Evolutionary conservation across 2,329 filamentous ascomycete genomes (phyloP).

Genomic region (Zasmidium angulare): DNA sequence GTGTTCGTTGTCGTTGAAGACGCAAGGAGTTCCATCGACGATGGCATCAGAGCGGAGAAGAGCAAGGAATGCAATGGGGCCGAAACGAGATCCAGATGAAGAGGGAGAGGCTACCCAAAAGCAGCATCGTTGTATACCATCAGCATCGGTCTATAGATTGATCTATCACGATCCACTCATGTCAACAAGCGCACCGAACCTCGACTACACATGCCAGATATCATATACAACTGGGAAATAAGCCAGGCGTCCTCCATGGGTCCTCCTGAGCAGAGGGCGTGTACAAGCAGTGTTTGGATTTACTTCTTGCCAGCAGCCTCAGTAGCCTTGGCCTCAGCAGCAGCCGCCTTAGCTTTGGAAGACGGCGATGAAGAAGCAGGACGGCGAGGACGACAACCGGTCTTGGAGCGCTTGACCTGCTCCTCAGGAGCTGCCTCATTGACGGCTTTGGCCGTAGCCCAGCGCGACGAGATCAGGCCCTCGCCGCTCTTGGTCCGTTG

Average conservation of each 20-base stretch:
- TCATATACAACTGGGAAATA: background rate
- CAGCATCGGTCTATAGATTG: background rate
- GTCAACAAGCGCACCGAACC: background rate
- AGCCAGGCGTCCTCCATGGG: too few species aligned
- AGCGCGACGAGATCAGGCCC: constrained; percentile 3
- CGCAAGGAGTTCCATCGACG: too few species aligned
- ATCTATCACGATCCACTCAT: background rate
- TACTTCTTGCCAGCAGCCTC: background rate
- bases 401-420: constrained; percentile 13
- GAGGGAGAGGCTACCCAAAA: background rate
- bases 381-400: constrained; percentile 18
- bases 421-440: background rate
- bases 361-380: constrained; percentile 13
- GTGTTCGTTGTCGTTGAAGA: too few species aligned
- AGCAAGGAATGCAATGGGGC: background rate
- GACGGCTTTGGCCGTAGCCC: background rate
- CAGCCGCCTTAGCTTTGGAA: background rate
- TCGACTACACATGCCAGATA: background rate
- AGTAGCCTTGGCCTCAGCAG: constrained; percentile 6
- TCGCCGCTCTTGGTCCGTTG: background rate
- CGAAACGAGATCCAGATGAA: too few species aligned
- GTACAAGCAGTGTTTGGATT: background rate
- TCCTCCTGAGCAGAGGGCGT: too few species aligned
- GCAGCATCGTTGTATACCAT: background rate
- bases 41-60: background rate